A percentile compares a stretch with the other conserved stretches of the same genome.
phyloP scores from a whole-genome alignment of 257 asterid species.

The Ajuga chamaepitys region DNA sequence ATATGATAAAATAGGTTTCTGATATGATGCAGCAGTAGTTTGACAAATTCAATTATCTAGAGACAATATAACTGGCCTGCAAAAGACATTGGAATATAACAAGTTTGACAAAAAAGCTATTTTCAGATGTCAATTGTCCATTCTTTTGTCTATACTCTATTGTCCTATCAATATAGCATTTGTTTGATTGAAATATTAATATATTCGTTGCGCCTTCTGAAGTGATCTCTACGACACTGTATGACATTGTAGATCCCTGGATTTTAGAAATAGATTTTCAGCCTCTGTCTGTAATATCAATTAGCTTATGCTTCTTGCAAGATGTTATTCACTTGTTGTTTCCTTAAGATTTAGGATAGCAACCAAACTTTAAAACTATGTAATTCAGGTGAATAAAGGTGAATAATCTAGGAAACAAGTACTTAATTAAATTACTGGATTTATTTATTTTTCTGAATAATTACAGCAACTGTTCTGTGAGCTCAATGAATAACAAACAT shows the following conservation, averaged over 20 bases:
- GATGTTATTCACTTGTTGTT: background rate
- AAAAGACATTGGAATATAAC: background rate
- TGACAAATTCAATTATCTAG: background rate
- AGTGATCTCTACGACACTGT: background rate
- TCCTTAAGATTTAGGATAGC: background rate
- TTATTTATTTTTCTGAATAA: background rate
- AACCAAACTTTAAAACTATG: background rate
- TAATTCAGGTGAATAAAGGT: background rate
- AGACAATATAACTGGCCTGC: background rate
- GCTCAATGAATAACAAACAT: slow-evolving; percentile 7
- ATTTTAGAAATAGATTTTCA: background rate
- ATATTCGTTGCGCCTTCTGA: background rate
- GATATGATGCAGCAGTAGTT: background rate
- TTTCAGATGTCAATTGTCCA: background rate
- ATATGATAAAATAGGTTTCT: no score
- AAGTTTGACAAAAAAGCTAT: background rate
- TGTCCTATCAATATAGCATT: background rate
- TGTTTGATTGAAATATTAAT: background rate
- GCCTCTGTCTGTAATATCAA: no score
- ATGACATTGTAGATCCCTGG: no score
- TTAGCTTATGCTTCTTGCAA: background rate
- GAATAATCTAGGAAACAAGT: background rate
- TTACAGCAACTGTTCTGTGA: slow-evolving; percentile 1
- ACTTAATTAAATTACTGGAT: background rate
- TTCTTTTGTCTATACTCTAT: background rate